Base-by-base conservation (phyloP, 371 early-diverging fungal species). In the Mucor piriformis region DNA sequence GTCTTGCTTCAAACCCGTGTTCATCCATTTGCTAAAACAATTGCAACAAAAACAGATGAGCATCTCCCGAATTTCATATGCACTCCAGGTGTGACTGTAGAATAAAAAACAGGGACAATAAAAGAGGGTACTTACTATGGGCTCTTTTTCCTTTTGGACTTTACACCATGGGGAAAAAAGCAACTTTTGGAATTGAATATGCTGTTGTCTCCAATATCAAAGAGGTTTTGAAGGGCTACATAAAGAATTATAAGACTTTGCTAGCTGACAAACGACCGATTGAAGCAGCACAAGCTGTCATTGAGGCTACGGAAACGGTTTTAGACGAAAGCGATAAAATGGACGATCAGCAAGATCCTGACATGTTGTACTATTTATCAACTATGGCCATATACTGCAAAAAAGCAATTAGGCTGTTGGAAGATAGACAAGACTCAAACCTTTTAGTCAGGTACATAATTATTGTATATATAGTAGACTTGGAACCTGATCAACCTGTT, bases 1-100 rank as follows among this genome's bases (percentile, higher is more conserved):
- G 54, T 58, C 80, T 65, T 47, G 76, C 57, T 58, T 73, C 80
- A 59, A 79, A 76, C 0, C 80, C 80, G 25, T 72, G 56, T 44
- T 74, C 71, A 60, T 79, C 80, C 77, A 76, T 79, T 11, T 29
- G 29, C n/a, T n/a, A n/a, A n/a, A n/a, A n/a, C n/a, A 29, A 6
- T 29, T 29, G 8, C 29, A 29, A 29, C 8, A 29, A 29, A 29
- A 29, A 29, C 29, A 29, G 29, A 29, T 29, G 29, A 29, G 29
- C 29, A 29, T 29, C 8, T 8, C 29, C 29, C 29, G 8, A 4
- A 29, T 4, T 29, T 29, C 29, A 29, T 29, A 37, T 37, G 38
- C 38, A 11, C 15, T 15, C 13, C 4, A 7, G 15, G 11, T 15
- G 38, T 37, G 38, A 37, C 38, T 37, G 38, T 37, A 37, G 12